Base-by-base conservation (phyloP, 768 basidiomycete genomes). In the Phylloporus sp. region DNA sequence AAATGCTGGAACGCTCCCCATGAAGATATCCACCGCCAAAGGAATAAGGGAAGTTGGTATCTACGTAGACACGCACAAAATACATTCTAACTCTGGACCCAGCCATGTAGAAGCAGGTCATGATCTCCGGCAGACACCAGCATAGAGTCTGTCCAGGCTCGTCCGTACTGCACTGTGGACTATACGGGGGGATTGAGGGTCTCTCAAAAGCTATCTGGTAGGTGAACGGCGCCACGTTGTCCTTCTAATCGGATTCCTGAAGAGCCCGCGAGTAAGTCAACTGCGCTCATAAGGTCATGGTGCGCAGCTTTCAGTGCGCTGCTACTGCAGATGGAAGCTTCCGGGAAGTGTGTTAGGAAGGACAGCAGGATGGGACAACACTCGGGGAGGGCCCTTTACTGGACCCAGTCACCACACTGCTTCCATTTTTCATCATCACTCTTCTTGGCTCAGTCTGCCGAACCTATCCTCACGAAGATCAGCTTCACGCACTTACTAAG, bases 171-270 rank as follows among this genome's bases (percentile, higher is more conserved):
- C 40, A 78, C 80, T 1, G 87, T 82, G 3, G 81, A 72, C 54
- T 82, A 81, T n/a, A 86, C 75, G 1, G 75, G 77, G 69, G 76
- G 82, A 87, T 57, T 85, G 80, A 15, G 82, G 81, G 54, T 79
- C 73, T 34, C 84, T 69, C 46, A 90, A 56, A 8, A 89, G 66
- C 56, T 83, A 82, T 39, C 89, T 71, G 4, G 82, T 87, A 87
- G 65, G 47, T 79, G 75, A 17, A 87, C 69, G 3, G 84, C 76
- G 57, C 91, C 86, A 4, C 84, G 78, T 56, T 86, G 76, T 24
- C 80, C 82, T 2, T 76, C 67, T 7, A 75, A 69, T 59, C 90
- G 80, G 1, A 71, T 78, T 57, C 81, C 75, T 15, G 69, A 48
- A 3, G 84, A 76, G 9, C 79, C 72, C 0, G 80, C 84, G 58